These are phyloP conservation scores for Lipomyces yamanashiensis DNA, from an alignment of 805 yeast species.

Conservation along the genomic window DNA sequence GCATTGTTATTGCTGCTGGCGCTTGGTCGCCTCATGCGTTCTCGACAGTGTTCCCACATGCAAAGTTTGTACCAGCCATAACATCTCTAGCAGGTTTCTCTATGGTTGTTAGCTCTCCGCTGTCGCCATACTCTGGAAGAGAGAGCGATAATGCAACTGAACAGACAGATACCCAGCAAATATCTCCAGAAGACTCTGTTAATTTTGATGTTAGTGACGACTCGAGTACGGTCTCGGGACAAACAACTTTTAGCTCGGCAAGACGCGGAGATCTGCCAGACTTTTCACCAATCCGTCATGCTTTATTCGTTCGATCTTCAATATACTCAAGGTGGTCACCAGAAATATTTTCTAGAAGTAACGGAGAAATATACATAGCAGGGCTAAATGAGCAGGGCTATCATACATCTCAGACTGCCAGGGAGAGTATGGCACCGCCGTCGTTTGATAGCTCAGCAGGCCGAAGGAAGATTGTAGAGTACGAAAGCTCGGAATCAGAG, in stretches of 20 bases:
- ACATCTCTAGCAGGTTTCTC: slow-evolving; percentile 34
- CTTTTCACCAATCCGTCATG: slow-evolving; percentile 12
- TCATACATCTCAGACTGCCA: slow-evolving; percentile 13
- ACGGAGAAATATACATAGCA: slow-evolving; percentile 37
- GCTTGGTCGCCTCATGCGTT: slow-evolving; percentile 36
- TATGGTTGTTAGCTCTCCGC: slow-evolving; percentile 20
- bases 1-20: slow-evolving; percentile 36
- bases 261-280: neutral
- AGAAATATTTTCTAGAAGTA: slow-evolving; percentile 36
- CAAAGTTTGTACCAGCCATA: slow-evolving; percentile 29
- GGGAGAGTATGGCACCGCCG: slow-evolving; percentile 28
- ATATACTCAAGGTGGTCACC: slow-evolving; percentile 34
- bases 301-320: slow-evolving; percentile 30
- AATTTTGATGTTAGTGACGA: neutral
- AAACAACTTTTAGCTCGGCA: neutral
- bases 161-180: neutral
- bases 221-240: slow-evolving; percentile 5
- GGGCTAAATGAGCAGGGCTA: slow-evolving; percentile 37
- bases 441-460: neutral
- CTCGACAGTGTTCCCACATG: slow-evolving; percentile 24
- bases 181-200: slow-evolving; percentile 3
- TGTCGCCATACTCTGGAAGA: slow-evolving; percentile 8
- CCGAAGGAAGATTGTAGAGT: neutral
- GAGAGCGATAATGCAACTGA: neutral
- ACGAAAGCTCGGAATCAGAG: slow-evolving; percentile 7